Evolutionary conservation across 257 asterid species (phyloP), one percentile per base, ranked within the genome.

Genomic region (Paraleonurus japonicus): DNA sequence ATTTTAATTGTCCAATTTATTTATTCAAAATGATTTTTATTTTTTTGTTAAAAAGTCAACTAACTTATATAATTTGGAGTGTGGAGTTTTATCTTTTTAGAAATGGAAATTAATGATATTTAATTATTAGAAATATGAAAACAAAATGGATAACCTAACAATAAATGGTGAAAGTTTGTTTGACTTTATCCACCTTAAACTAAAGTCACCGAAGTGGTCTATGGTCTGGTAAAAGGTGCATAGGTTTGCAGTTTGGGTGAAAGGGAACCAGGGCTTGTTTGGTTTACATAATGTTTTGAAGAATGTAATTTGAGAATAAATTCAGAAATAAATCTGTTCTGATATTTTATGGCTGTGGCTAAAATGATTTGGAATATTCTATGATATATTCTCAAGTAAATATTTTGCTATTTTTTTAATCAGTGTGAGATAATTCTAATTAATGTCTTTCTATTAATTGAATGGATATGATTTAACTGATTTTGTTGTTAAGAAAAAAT

Each of bases 141-240:
- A 12, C 2, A 5, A 27, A 10, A 13, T 32, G 39, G 10, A 15
- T 23, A 69, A 39, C 16, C 5, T 10, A 19, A 13, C 26, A 2
- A 47, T 61, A 12, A 45, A 48, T 60, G 22, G 61, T 45, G 39
- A 28, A 17, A 27, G 16, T n/a, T 15, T 11, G 50, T 17, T 47
- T 60, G 61, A 71, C 75, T 59, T 20, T 27, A 45, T 28, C 75
- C 27, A 70, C 17, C n/a, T 33, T 4, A 32, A 4, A 11, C 39
- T 15, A 70, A 58, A 70, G 17, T 16, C 57, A 41, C 47, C 48
- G 16, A 70, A 58, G 58, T 59, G 50, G 35, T 43, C 33, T 17
- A 23, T 35, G 66, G 27, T 4, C 39, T 57, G 22, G 26, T 35
- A 16, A 20, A 9, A 22, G 5, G 16, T 13, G 5, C 24, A 15